Conservation (phyloP, 2,329 filamentous ascomycete genomes). For the Fusarium gaditjirri region DNA sequence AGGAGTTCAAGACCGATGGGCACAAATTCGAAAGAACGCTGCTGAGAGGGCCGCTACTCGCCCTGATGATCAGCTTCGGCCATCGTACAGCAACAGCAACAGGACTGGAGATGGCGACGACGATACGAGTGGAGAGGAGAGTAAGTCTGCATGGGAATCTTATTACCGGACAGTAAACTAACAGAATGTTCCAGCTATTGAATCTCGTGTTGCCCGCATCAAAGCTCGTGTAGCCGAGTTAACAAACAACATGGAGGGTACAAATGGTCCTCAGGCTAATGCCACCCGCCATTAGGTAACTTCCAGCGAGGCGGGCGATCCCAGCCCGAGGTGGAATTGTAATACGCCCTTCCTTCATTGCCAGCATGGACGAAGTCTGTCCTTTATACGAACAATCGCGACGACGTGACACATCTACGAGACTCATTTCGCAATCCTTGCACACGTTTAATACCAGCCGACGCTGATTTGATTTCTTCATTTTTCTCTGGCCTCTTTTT, state of each 20-base stretch:
- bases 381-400: conserved; percentile 25
- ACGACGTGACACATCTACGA: conserved; percentile 37
- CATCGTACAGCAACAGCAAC: conserved; percentile 66
- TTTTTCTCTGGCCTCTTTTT: conserved; percentile 31
- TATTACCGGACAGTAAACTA: conserved; percentile 20
- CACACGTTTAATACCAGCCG: conserved; percentile 42
- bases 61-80: conserved; percentile 71
- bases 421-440: conserved; percentile 36
- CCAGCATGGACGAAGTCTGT: conserved; percentile 9
- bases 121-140: conserved; percentile 95
- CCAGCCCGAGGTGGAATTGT: conserved; percentile 1
- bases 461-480: conserved; percentile 40
- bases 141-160: conserved; percentile 64
- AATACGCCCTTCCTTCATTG: conserved; percentile 25
- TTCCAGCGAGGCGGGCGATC: neutral
- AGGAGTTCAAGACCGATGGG: conserved; percentile 81
- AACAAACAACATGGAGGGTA: conserved; percentile 82
- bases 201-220: conserved; percentile 95
- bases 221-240: conserved; percentile 96
- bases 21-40: conserved; percentile 94
- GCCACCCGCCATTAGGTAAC: conserved; percentile 33
- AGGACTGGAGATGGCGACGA: conserved; percentile 75
- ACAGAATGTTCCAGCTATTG: conserved; percentile 74
- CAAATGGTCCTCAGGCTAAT: conserved; percentile 49
- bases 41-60: conserved; percentile 78